Conservation (phyloP, 1,139 yeast genomes). For the Meyerozyma smithsonii region DNA sequence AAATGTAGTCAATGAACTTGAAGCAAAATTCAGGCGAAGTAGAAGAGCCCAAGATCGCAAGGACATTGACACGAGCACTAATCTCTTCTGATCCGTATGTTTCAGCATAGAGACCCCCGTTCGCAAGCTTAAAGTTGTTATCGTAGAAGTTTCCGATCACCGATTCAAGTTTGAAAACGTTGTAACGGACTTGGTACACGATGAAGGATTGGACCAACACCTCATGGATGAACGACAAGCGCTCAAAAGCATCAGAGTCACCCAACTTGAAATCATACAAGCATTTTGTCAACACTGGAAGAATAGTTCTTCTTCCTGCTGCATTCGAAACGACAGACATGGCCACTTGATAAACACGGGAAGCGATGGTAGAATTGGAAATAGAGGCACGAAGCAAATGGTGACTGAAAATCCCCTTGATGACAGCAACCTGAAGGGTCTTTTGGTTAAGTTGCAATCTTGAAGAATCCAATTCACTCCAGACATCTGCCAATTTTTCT, state of each 20-base stretch:
- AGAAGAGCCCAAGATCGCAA: conserved; percentile 39
- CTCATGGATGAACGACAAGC: conserved; percentile 50
- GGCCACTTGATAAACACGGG: conserved; percentile 32
- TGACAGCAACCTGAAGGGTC: conserved; percentile 52
- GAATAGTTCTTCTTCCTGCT: conserved; percentile 61
- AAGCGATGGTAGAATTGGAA: conserved; percentile 19
- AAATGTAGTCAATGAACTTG: conserved; percentile 36
- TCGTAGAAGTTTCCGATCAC: conserved; percentile 52
- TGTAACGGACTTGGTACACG: conserved; percentile 51
- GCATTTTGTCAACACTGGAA: conserved; percentile 52
- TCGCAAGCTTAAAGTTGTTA: conserved; percentile 18
- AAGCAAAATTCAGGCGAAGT: conserved; percentile 30
- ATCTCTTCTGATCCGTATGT: conserved; percentile 62
- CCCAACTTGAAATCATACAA: conserved; percentile 39
- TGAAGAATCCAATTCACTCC: conserved; percentile 57
- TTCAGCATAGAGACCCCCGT: conserved; percentile 37
- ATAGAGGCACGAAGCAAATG: conserved; percentile 16
- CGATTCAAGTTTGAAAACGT: conserved; percentile 57
- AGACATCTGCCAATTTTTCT: conserved; percentile 37
- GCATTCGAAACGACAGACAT: conserved; percentile 46
- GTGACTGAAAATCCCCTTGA: conserved; percentile 37
- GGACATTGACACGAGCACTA: conserved; percentile 46
- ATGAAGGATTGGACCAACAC: conserved; percentile 44
- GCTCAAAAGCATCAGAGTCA: conserved; percentile 27
- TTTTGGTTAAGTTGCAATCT: conserved; percentile 65